Percentiles rank a stretch among this genome's conserved stretches.
phyloP scores from a whole-genome alignment of 2,329 filamentous ascomycete species.

The Penicillium sp. region DNA sequence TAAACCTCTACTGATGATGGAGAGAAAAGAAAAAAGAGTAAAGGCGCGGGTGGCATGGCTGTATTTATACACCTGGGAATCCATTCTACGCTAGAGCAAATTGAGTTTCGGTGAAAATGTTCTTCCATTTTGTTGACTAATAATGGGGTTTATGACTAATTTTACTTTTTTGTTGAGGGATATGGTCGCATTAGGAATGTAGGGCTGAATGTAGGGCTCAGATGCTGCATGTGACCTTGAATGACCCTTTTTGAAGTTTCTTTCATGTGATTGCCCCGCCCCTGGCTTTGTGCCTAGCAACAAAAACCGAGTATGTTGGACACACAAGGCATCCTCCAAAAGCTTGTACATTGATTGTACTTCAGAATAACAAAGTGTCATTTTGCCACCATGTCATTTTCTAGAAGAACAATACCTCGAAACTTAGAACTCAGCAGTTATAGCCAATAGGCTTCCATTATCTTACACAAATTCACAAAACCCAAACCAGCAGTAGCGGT shows the following conservation, averaged over 20 bases:
- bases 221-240: not conserved
- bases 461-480: not conserved
- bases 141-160: constrained; percentile 2
- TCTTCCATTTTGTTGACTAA: constrained; percentile 8
- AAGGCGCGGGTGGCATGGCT: constrained; percentile 12
- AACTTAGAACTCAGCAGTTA: not conserved
- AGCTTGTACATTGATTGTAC: not conserved
- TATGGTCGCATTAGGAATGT: not conserved
- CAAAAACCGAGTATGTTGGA: no score
- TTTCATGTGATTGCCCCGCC: constrained; percentile 5
- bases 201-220: not conserved
- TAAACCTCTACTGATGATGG: constrained; percentile 55
- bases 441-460: not conserved
- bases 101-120: constrained; percentile 15
- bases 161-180: not conserved
- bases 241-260: not conserved
- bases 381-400: not conserved
- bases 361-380: not conserved
- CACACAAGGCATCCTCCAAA: not conserved
- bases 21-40: constrained; percentile 41
- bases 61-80: constrained; percentile 32
- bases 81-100: constrained; percentile 24
- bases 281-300: not conserved
- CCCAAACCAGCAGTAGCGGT: not conserved
- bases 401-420: not conserved